Evolutionary conservation across 2,329 filamentous ascomycete genomes (phyloP).

Genomic region (Colletotrichum higginsianum): DNA sequence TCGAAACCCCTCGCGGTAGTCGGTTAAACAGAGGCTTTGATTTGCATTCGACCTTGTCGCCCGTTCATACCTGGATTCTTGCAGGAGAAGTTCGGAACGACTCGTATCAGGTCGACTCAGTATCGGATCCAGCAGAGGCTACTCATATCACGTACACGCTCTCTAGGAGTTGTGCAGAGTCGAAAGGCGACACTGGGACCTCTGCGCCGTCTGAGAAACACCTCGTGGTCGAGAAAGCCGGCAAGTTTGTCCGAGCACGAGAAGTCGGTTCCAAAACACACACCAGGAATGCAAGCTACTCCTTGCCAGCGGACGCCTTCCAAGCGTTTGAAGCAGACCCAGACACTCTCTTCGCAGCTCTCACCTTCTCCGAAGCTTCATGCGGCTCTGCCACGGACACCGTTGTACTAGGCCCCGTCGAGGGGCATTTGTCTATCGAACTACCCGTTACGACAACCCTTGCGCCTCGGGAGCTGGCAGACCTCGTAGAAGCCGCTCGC

Average conservation of each 20-base stretch:
- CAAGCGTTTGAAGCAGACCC: conserved; percentile 49
- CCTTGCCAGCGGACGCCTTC: conserved; percentile 48
- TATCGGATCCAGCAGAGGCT: conserved; percentile 37
- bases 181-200: conserved; percentile 36
- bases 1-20: conserved; percentile 50
- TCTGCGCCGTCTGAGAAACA: conserved; percentile 45
- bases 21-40: conserved; percentile 45
- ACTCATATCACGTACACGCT: conserved; percentile 50
- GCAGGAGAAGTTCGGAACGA: conserved; percentile 51
- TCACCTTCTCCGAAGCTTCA: conserved; percentile 53
- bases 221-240: conserved; percentile 47
- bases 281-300: conserved; percentile 46
- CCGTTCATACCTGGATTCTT: conserved; percentile 53
- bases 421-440: conserved; percentile 41
- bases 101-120: conserved; percentile 45
- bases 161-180: conserved; percentile 45
- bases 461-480: conserved; percentile 42
- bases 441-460: conserved; percentile 38
- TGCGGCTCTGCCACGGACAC: conserved; percentile 50
- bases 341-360: conserved; percentile 49
- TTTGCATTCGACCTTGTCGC: conserved; percentile 52
- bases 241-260: conserved; percentile 42
- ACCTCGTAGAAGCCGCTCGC: conserved; percentile 42
- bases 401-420: conserved; percentile 49
- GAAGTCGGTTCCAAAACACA: conserved; percentile 32